A percentile compares a stretch with the other conserved stretches of the same genome.
Conservation (phyloP, 2,329 filamentous ascomycete genomes). For the Hymenoscyphus infarciens region DNA sequence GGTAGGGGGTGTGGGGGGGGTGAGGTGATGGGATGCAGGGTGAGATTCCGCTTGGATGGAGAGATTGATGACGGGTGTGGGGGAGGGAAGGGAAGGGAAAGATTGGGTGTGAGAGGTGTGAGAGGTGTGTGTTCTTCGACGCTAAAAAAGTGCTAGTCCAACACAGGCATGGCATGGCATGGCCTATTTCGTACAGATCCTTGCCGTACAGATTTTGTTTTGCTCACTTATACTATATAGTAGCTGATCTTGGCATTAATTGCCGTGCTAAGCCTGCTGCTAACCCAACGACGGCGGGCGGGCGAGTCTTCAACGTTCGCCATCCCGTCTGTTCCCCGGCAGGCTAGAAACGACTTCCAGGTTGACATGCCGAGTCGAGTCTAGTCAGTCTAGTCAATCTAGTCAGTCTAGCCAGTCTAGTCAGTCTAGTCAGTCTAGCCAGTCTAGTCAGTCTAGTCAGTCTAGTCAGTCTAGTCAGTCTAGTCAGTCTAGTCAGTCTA, state of each 20-base stretch:
- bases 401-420: not conserved
- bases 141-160: no score
- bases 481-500: no score
- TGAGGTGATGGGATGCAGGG: conserved; percentile 3
- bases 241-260: no score
- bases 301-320: not conserved
- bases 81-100: no score
- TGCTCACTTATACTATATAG: no score
- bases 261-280: not conserved
- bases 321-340: not conserved
- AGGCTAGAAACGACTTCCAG: not conserved
- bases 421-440: not conserved
- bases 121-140: not conserved
- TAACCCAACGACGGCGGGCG: no score
- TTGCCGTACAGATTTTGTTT: no score
- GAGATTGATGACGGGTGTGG: conserved; percentile 9
- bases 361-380: not conserved
- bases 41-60: not conserved
- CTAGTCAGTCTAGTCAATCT: not conserved
- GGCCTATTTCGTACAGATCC: no score
- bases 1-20: no score
- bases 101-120: no score
- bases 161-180: no score
- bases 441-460: not conserved
- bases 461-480: not conserved